A percentile compares a stretch with the other conserved stretches of the same genome.
These are phyloP conservation scores for Aspergillus viridinutans DNA, from an alignment of 2,329 filamentous ascomycete genomes.

Conservation along the genomic window DNA sequence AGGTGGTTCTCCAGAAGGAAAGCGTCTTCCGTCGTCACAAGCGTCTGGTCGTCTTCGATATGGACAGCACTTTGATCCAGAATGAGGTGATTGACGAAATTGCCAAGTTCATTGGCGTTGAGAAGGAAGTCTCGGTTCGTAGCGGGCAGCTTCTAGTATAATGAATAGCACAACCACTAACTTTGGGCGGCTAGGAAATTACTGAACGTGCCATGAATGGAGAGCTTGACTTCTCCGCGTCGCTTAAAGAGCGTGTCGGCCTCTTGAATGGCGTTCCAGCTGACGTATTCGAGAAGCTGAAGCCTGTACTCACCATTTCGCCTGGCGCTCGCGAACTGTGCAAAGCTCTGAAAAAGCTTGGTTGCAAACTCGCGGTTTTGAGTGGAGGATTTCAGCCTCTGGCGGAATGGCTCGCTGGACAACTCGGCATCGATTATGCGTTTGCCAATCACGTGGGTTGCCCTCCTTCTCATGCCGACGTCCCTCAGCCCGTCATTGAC, in stretches of 20 bases:
- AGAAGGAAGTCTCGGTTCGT: conserved; percentile 67
- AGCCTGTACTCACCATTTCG: conserved; percentile 72
- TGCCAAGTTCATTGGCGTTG: conserved; percentile 77
- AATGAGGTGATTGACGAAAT: conserved; percentile 98
- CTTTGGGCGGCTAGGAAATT: conserved; percentile 54
- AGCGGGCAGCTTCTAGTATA: conserved; percentile 6
- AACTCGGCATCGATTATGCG: conserved; percentile 81
- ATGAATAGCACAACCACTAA: conserved; percentile 4
- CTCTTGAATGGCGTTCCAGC: conserved; percentile 76
- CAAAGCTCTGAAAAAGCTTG: conserved; percentile 67
- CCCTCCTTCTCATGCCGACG: background rate
- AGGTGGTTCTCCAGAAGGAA: conserved; percentile 73
- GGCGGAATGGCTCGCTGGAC: conserved; percentile 75
- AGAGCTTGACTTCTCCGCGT: conserved; percentile 85
- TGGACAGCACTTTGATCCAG: conserved; percentile 96
- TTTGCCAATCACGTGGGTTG: conserved; percentile 72
- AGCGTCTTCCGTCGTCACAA: conserved; percentile 73
- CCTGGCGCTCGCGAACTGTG: conserved; percentile 74
- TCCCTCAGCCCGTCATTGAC: background rate
- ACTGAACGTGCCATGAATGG: conserved; percentile 94
- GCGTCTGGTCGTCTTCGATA: conserved; percentile 90
- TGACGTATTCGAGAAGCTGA: conserved; percentile 73
- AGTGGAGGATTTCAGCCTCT: conserved; percentile 90
- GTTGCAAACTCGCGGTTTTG: conserved; percentile 83
- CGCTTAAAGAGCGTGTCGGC: conserved; percentile 73